These are phyloP conservation scores for Ceratocystis smalleyi DNA, from an alignment of 2,329 filamentous ascomycete genomes.

Conservation along the genomic window DNA sequence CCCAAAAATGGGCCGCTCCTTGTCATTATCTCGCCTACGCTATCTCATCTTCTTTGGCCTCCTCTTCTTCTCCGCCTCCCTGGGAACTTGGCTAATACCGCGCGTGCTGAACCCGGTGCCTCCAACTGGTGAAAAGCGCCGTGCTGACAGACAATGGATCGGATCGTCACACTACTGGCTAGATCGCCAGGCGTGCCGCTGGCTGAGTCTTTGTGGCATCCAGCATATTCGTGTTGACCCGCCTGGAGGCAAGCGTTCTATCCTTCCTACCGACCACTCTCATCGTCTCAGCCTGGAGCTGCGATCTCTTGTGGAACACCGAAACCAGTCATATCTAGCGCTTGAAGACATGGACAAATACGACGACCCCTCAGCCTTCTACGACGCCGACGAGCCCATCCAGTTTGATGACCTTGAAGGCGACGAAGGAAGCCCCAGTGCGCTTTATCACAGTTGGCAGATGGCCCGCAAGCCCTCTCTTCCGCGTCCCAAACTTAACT, in stretches of 20 bases:
- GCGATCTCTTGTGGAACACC: conserved; percentile 18
- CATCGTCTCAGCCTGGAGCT: conserved; percentile 24
- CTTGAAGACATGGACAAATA: conserved; percentile 19
- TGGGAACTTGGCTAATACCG: conserved; percentile 37
- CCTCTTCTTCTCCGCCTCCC: conserved; percentile 31
- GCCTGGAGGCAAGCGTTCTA: conserved; percentile 25
- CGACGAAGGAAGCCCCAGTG: conserved; percentile 18
- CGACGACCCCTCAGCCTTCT: conserved; percentile 20
- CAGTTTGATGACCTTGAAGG: conserved; percentile 21
- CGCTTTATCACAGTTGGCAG: conserved; percentile 17
- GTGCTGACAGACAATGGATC: conserved; percentile 53
- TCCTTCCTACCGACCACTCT: conserved; percentile 19
- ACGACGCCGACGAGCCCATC: conserved; percentile 19
- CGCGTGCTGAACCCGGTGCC: conserved; percentile 46
- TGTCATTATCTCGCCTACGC: conserved; percentile 31
- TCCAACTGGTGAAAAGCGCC: conserved; percentile 43
- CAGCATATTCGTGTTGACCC: conserved; percentile 52
- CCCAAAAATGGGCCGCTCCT: neutral
- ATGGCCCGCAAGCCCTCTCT: conserved; percentile 19
- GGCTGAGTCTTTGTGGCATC: conserved; percentile 66
- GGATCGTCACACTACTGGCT: conserved; percentile 55
- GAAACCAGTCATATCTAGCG: neutral
- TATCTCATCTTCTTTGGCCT: conserved; percentile 27
- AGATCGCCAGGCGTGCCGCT: conserved; percentile 62
- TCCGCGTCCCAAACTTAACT: conserved; percentile 6